Evolutionary conservation across 495 filamentous ascomycete species (phyloP).

Genomic region (Penicillium angulare): DNA sequence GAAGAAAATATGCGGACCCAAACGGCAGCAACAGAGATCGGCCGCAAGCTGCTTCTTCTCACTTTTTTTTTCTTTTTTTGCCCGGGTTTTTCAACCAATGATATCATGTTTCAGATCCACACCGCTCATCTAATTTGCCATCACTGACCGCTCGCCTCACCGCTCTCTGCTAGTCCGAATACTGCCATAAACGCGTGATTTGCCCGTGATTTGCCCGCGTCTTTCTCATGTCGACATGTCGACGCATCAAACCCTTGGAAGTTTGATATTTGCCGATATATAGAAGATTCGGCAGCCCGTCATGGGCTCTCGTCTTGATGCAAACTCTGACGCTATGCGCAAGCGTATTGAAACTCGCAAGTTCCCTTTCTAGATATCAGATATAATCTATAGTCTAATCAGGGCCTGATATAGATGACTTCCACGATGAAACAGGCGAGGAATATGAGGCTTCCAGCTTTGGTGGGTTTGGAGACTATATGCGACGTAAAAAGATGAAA

Average conservation of each 20-base stretch:
- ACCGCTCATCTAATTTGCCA: slow-evolving; percentile 25
- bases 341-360: slow-evolving; percentile 77
- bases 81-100: slow-evolving; percentile 13
- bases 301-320: slow-evolving; percentile 80
- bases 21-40: slow-evolving; percentile 23
- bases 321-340: slow-evolving; percentile 71
- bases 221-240: too few relatives aligned
- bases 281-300: slow-evolving; percentile 29
- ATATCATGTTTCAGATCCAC: neutral
- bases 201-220: slow-evolving; percentile 13
- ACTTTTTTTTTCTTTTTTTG: slow-evolving; percentile 26
- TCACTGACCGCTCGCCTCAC: slow-evolving; percentile 14
- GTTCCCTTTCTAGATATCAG: slow-evolving; percentile 7
- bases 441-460: slow-evolving; percentile 88
- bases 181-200: slow-evolving; percentile 23
- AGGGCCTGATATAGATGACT: slow-evolving; percentile 43
- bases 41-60: slow-evolving; percentile 15
- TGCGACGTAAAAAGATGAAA: slow-evolving; percentile 91
- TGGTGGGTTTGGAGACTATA: slow-evolving; percentile 86
- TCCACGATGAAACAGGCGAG: slow-evolving; percentile 74
- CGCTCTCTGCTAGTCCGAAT: slow-evolving; percentile 18
- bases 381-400: slow-evolving; percentile 12
- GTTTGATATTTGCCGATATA: slow-evolving; percentile 10
- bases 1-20: slow-evolving; percentile 26
- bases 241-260: too few relatives aligned